Evolutionary conservation across 78 protist species (phyloP).

Genomic region (Isochrysis galbana): DNA sequence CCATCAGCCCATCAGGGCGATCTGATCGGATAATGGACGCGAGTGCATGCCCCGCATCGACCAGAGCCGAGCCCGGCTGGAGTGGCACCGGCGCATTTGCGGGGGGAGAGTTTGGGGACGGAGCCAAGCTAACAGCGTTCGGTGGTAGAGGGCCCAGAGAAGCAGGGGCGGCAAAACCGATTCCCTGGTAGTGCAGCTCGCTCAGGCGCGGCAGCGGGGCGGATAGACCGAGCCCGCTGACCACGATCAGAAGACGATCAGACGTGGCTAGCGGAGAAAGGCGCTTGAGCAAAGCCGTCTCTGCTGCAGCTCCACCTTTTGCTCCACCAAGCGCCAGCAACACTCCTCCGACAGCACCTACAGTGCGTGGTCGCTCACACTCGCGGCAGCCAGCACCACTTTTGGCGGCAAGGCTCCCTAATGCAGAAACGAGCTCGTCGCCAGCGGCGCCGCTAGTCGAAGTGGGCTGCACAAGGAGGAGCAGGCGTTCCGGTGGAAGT

Average conservation of each 20-base stretch:
- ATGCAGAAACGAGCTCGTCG: not conserved
- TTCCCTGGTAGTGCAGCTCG: not conserved
- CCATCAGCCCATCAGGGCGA: slow-evolving; percentile 63
- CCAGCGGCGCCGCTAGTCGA: not conserved
- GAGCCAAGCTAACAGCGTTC: not conserved
- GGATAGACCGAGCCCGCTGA: not conserved
- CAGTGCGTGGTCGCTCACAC: not conserved
- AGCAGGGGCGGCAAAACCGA: not conserved
- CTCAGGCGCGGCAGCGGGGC: too few species aligned
- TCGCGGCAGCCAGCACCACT: not conserved
- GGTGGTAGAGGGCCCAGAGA: not conserved
- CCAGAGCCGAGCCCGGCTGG: too few species aligned
- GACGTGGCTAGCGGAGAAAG: not conserved
- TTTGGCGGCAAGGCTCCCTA: not conserved
- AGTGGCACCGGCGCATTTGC: too few species aligned
- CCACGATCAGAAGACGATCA: not conserved
- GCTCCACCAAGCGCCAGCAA: not conserved
- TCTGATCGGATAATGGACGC: slow-evolving; percentile 29
- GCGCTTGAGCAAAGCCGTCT: not conserved
- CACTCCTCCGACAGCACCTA: not conserved
- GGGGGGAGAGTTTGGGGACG: too few species aligned
- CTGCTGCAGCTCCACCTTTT: too few species aligned
- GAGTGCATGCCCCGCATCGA: too few species aligned
- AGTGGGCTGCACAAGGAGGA: not conserved
- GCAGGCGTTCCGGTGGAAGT: not conserved